Evolutionary conservation across 192 early-diverging fungal species (phyloP).

Genomic region (Linnemannia hyalina): DNA sequence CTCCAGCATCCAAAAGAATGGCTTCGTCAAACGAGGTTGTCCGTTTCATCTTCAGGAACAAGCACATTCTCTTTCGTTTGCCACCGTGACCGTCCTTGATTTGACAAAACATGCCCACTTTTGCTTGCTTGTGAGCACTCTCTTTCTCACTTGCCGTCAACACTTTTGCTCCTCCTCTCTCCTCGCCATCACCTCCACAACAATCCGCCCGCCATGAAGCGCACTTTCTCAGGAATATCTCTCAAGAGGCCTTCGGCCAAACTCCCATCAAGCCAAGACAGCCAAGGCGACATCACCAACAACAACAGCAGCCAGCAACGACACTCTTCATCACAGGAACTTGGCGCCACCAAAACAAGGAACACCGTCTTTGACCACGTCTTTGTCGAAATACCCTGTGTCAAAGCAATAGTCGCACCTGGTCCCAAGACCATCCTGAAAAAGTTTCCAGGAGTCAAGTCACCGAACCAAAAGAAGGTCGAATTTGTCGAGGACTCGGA

Average conservation of each 20-base stretch:
- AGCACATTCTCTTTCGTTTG: no score
- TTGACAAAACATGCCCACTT: neutral
- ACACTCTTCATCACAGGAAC: conserved; percentile 8
- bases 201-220: conserved; percentile 27
- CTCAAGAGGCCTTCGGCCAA: conserved; percentile 42
- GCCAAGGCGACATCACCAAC: neutral
- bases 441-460: conserved; percentile 27
- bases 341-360: conserved; percentile 11
- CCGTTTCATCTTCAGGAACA: no score
- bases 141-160: neutral
- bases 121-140: no score
- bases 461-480: conserved; percentile 29
- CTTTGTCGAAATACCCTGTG: conserved; percentile 23
- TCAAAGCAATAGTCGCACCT: neutral
- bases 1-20: no score
- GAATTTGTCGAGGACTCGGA: conserved; percentile 48
- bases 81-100: neutral
- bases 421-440: conserved; percentile 23
- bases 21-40: no score
- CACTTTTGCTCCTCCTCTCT: neutral
- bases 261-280: neutral
- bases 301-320: conserved; percentile 10
- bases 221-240: conserved; percentile 38
- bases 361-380: neutral
- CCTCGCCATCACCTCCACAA: neutral